Percentiles rank a stretch among this genome's conserved stretches.
phyloP scores from a whole-genome alignment of 2,329 filamentous ascomycete genomes.

The Fusarium transvaalense region DNA sequence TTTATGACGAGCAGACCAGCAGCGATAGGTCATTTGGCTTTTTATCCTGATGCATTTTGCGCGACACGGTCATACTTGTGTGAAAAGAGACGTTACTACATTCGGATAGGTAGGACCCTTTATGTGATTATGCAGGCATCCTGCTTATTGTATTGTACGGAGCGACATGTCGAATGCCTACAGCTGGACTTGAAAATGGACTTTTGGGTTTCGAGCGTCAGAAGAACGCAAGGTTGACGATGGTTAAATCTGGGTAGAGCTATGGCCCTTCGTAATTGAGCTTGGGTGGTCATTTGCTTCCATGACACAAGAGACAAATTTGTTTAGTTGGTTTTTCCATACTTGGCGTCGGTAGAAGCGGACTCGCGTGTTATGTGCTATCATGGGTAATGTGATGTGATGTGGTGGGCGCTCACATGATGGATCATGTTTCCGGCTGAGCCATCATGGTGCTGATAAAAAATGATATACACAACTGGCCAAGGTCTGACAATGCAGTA shows the following conservation, averaged over 20 bases:
- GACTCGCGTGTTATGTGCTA: constrained; percentile 11
- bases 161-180: neutral
- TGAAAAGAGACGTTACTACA: constrained; percentile 13
- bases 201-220: constrained; percentile 30
- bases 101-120: constrained; percentile 5
- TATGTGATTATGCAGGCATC: constrained; percentile 31
- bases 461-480: neutral
- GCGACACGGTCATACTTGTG: neutral
- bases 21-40: neutral
- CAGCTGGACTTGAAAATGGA: neutral
- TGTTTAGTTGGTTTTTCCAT: neutral
- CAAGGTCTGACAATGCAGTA: neutral
- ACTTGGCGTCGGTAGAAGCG: constrained; percentile 1
- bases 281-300: neutral
- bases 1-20: constrained; percentile 15
- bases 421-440: constrained; percentile 37
- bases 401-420: constrained; percentile 42
- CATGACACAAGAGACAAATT: neutral
- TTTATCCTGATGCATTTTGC: neutral
- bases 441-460: constrained; percentile 31
- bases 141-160: constrained; percentile 21
- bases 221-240: constrained; percentile 39
- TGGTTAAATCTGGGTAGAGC: constrained; percentile 4
- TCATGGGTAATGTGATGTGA: constrained; percentile 34
- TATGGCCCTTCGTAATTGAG: constrained; percentile 3